Conservation (phyloP, 371 early-diverging fungal species). For the Rhizopus sp. region DNA sequence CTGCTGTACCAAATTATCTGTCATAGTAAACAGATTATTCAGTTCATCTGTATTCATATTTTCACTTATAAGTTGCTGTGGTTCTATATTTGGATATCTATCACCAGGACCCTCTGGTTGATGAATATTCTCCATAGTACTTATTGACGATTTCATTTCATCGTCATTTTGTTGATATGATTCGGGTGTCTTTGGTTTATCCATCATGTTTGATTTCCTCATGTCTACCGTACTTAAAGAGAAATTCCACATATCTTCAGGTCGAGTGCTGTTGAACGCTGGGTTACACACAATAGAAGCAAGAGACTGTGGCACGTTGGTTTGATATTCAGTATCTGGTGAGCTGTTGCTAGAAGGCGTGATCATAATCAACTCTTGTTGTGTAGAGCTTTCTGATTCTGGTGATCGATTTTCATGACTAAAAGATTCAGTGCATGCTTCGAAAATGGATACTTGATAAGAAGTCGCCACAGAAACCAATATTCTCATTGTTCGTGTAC, state of each 20-base stretch:
- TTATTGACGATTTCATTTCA: neutral
- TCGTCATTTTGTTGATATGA: too few relatives aligned
- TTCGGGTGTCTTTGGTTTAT: too few relatives aligned
- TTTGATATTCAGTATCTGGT: too few relatives aligned
- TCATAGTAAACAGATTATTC: neutral
- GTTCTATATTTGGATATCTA: neutral
- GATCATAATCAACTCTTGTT: too few relatives aligned
- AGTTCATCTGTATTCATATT: neutral
- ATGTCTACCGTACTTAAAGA: neutral
- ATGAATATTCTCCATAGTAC: neutral
- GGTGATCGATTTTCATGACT: neutral
- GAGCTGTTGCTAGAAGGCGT: too few relatives aligned
- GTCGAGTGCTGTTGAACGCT: slow-evolving; percentile 8
- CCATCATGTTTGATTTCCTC: neutral
- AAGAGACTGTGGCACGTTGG: too few relatives aligned
- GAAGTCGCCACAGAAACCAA: neutral
- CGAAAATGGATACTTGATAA: neutral
- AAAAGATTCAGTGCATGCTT: neutral
- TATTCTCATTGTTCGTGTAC: slow-evolving; percentile 13
- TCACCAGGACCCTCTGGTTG: neutral
- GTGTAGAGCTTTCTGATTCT: too few relatives aligned
- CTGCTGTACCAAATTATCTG: neutral
- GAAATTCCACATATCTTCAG: slow-evolving; percentile 24
- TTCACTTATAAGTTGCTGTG: neutral
- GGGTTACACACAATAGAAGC: neutral